Percentiles rank a stretch among this genome's conserved stretches.
Conservation (phyloP, 148 eudicot genomes). For the Dysphania ambrosioides region DNA sequence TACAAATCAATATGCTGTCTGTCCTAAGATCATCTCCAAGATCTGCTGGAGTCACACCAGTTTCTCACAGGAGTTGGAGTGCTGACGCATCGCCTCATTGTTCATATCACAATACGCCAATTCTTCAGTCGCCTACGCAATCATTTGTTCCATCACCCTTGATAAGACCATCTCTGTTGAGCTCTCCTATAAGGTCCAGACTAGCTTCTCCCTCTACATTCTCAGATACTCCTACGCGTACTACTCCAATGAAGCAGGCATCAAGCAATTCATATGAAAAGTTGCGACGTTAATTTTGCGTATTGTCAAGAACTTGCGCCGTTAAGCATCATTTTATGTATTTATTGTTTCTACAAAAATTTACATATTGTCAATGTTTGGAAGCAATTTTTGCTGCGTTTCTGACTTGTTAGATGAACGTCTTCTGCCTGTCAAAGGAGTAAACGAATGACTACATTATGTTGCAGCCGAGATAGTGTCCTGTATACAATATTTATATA, state of each 20-base stretch:
- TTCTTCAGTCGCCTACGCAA: conserved; percentile 46
- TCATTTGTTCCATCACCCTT: conserved; percentile 53
- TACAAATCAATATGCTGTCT: conserved; percentile 59
- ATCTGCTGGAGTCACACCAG: conserved; percentile 40
- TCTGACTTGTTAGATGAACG: not conserved
- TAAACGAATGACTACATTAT: not conserved
- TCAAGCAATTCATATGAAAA: conserved; percentile 29
- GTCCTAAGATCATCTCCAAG: conserved; percentile 39
- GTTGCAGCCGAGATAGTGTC: not conserved
- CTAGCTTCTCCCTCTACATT: conserved; percentile 39
- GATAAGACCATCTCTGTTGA: conserved; percentile 41
- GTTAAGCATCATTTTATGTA: not conserved
- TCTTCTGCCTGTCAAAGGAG: not conserved
- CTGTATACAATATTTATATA: too few relatives aligned
- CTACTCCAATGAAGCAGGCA: conserved; percentile 40
- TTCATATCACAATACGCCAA: conserved; percentile 43
- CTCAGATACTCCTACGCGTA: conserved; percentile 17
- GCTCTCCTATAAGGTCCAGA: conserved; percentile 47
- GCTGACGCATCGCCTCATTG: conserved; percentile 49
- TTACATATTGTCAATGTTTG: not conserved
- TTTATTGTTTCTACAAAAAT: not conserved
- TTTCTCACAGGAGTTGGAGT: conserved; percentile 28
- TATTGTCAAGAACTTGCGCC: not conserved
- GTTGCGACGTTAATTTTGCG: conserved; percentile 19
- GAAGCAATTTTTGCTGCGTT: not conserved